phyloP scores from a whole-genome alignment of 2,329 filamentous ascomycete genomes.

The Neurospora crassa region DNA sequence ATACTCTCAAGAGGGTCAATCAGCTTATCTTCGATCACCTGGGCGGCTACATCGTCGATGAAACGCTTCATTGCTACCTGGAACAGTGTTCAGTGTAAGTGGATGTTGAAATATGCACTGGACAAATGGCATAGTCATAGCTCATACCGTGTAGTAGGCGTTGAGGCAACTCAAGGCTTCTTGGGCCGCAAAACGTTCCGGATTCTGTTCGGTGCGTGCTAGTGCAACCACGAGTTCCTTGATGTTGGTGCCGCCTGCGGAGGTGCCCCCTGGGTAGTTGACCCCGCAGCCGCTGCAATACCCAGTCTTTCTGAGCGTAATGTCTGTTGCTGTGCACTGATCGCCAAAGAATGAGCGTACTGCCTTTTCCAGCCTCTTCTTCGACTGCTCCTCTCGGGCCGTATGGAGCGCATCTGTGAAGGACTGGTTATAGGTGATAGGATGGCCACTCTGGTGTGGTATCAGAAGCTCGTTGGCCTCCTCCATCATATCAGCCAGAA shows the following conservation, averaged over 20 bases:
- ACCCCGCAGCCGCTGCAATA: too few relatives aligned
- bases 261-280: too few relatives aligned
- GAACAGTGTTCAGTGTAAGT: background rate
- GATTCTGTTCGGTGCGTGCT: constrained; percentile 14
- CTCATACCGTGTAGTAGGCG: constrained; percentile 26
- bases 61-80: constrained; percentile 36
- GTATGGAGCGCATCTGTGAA: constrained; percentile 30
- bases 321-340: too few relatives aligned
- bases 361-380: background rate
- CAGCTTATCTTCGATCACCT: constrained; percentile 32
- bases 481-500: constrained; percentile 25
- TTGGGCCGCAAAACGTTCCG: constrained; percentile 20
- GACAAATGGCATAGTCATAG: constrained; percentile 11
- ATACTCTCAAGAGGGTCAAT: constrained; percentile 27
- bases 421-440: constrained; percentile 44
- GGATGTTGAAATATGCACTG: background rate
- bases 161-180: constrained; percentile 26
- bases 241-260: too few relatives aligned
- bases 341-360: constrained; percentile 3
- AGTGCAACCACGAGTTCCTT: constrained; percentile 1
- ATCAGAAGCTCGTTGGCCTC: constrained; percentile 37
- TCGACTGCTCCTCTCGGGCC: constrained; percentile 15
- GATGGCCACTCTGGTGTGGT: constrained; percentile 32
- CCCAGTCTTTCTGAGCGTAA: too few relatives aligned
- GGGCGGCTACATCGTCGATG: constrained; percentile 31